A percentile compares a stretch with the other conserved stretches of the same genome.
These are phyloP conservation scores for Rhododendron mucronatum DNA, from an alignment of 148 eudicot species.

Conservation along the genomic window DNA sequence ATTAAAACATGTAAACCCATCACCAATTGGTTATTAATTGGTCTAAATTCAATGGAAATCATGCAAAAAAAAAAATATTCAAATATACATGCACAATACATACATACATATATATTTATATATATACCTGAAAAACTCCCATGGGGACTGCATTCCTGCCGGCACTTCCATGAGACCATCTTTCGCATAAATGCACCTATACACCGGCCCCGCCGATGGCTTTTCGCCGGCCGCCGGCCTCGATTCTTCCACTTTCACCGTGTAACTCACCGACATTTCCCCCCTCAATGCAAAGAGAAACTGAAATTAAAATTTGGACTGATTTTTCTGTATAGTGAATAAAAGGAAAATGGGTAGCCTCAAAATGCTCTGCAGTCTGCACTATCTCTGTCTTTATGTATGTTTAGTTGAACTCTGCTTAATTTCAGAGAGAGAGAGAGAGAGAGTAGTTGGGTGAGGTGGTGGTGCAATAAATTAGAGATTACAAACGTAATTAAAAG, in stretches of 20 bases:
- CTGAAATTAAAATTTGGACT: background rate
- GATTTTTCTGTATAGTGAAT: background rate
- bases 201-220: constrained; percentile 80
- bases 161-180: constrained; percentile 72
- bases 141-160: constrained; percentile 46
- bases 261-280: constrained; percentile 36
- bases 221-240: constrained; percentile 37
- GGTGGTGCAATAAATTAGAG: constrained; percentile 26
- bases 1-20: too few relatives aligned
- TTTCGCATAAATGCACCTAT: constrained; percentile 74
- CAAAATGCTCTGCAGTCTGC: background rate
- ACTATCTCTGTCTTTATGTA: background rate
- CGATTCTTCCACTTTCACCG: constrained; percentile 62
- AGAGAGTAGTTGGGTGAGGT: constrained; percentile 2
- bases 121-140: constrained; percentile 79
- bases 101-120: too few relatives aligned
- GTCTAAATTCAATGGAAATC: background rate
- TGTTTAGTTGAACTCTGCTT: background rate
- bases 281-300: background rate
- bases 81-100: background rate
- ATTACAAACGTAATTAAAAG: background rate
- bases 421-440: background rate
- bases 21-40: background rate
- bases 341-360: background rate
- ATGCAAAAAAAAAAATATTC: background rate